Evolutionary conservation across 768 basidiomycete species (phyloP).

Genomic region (Amanita molliuscula): DNA sequence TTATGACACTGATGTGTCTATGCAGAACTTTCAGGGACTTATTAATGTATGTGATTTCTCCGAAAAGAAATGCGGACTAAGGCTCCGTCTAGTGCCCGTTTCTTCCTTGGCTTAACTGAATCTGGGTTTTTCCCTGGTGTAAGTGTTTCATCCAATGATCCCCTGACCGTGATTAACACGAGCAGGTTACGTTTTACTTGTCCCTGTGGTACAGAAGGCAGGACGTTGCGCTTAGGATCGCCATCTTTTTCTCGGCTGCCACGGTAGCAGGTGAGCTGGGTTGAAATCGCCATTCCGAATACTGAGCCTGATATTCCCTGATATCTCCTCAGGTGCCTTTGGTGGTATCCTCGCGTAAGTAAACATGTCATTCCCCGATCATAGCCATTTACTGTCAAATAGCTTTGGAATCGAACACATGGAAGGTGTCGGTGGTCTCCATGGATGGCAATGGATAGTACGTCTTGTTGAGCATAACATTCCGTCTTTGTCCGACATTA

Average conservation of each 20-base stretch:
- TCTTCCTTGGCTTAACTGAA: conserved; percentile 31
- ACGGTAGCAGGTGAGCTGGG: conserved; percentile 32
- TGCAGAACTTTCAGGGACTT: conserved; percentile 16
- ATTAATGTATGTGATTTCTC: conserved; percentile 10
- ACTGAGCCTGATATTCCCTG: conserved; percentile 8
- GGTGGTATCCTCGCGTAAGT: conserved; percentile 42
- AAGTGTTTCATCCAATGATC: conserved; percentile 5
- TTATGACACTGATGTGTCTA: conserved; percentile 20
- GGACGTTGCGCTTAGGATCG: conserved; percentile 48
- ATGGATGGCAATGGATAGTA: conserved; percentile 44
- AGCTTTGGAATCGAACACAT: conserved; percentile 37
- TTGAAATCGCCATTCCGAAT: not conserved
- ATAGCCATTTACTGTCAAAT: conserved; percentile 14
- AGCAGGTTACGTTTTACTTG: conserved; percentile 31
- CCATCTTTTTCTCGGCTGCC: conserved; percentile 56
- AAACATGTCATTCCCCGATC: not conserved
- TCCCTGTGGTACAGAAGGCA: conserved; percentile 51
- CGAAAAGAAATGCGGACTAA: not conserved
- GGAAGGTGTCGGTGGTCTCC: conserved; percentile 27
- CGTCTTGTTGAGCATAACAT: conserved; percentile 8
- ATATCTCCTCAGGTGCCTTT: conserved; percentile 27
- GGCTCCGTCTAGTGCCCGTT: conserved; percentile 18
- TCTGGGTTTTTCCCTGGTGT: conserved; percentile 29
- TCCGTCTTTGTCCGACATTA: not conserved
- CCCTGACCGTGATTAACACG: not conserved